phyloP scores from a whole-genome alignment of 495 filamentous ascomycete species.

The Annulohypoxylon stygium region DNA sequence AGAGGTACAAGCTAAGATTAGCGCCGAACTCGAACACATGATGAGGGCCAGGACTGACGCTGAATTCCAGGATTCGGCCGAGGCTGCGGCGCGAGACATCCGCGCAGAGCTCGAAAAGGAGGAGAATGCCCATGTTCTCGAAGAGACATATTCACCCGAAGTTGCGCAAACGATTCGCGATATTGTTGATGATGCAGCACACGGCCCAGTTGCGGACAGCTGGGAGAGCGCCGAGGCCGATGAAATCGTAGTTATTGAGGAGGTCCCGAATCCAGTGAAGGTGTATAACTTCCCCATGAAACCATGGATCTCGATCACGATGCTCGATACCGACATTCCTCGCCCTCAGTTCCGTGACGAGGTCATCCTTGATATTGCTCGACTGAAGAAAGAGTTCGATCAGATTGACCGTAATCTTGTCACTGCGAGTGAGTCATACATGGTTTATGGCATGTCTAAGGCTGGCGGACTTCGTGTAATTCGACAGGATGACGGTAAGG shows the following conservation, averaged over 20 bases:
- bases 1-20: slow-evolving; percentile 62
- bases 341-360: slow-evolving; percentile 74
- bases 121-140: slow-evolving; percentile 63
- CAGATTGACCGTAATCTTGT: slow-evolving; percentile 94
- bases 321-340: slow-evolving; percentile 60
- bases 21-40: slow-evolving; percentile 59
- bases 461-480: slow-evolving; percentile 92
- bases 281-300: slow-evolving; percentile 97
- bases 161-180: slow-evolving; percentile 69
- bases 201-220: slow-evolving; percentile 72
- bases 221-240: slow-evolving; percentile 82
- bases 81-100: slow-evolving; percentile 63
- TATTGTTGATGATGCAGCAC: slow-evolving; percentile 68
- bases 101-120: slow-evolving; percentile 70
- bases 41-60: slow-evolving; percentile 59
- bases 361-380: slow-evolving; percentile 85
- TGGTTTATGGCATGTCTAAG: slow-evolving; percentile 92
- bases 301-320: slow-evolving; percentile 87
- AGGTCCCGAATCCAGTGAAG: slow-evolving; percentile 71
- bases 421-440: slow-evolving; percentile 89
- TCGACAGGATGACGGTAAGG: slow-evolving; percentile 90
- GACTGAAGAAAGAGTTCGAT: slow-evolving; percentile 96
- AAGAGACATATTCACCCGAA: slow-evolving; percentile 63
- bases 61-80: slow-evolving; percentile 60
- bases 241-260: slow-evolving; percentile 79